Evolutionary conservation across 768 basidiomycete genomes (phyloP).

Genomic region (Tylopilus sp.): DNA sequence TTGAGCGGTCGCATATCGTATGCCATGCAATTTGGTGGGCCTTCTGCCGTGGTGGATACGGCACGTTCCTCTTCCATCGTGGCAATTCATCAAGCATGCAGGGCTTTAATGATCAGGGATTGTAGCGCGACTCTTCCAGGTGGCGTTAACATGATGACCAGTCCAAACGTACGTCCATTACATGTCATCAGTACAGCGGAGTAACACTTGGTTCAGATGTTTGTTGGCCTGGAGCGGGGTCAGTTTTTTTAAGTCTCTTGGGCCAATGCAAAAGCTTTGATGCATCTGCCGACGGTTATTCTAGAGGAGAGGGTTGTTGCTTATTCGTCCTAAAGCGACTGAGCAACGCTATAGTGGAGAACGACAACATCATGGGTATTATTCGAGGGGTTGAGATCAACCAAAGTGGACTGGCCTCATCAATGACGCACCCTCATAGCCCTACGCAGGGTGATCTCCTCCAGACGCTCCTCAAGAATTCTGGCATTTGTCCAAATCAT

Average conservation of each 20-base stretch:
- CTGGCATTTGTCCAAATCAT: slow-evolving; percentile 42
- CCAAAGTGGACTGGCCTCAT: slow-evolving; percentile 61
- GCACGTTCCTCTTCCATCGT: slow-evolving; percentile 72
- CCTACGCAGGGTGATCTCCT: slow-evolving; percentile 61
- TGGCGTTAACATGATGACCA: slow-evolving; percentile 68
- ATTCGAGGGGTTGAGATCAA: slow-evolving; percentile 71
- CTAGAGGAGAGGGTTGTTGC: slow-evolving; percentile 66
- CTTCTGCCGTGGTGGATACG: slow-evolving; percentile 69
- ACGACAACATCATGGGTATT: slow-evolving; percentile 65
- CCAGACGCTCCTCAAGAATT: slow-evolving; percentile 40
- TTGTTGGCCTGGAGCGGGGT: slow-evolving; percentile 61
- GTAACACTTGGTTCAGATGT: slow-evolving; percentile 49
- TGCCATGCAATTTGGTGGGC: slow-evolving; percentile 63
- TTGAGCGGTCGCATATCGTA: slow-evolving; percentile 71
- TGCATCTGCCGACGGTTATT: slow-evolving; percentile 69
- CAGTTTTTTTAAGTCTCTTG: slow-evolving; percentile 64
- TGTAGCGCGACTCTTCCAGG: slow-evolving; percentile 69
- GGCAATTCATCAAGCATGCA: slow-evolving; percentile 66
- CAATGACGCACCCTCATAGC: slow-evolving; percentile 71
- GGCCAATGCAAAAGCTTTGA: slow-evolving; percentile 74
- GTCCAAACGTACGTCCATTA: slow-evolving; percentile 56
- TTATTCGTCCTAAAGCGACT: slow-evolving; percentile 72
- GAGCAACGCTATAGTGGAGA: slow-evolving; percentile 58
- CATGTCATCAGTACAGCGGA: neutral
- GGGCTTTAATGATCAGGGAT: slow-evolving; percentile 60